A percentile compares a stretch with the other conserved stretches of the same genome.
Conservation (phyloP, 257 asterid species). For the Galeopsis tetrahit region DNA sequence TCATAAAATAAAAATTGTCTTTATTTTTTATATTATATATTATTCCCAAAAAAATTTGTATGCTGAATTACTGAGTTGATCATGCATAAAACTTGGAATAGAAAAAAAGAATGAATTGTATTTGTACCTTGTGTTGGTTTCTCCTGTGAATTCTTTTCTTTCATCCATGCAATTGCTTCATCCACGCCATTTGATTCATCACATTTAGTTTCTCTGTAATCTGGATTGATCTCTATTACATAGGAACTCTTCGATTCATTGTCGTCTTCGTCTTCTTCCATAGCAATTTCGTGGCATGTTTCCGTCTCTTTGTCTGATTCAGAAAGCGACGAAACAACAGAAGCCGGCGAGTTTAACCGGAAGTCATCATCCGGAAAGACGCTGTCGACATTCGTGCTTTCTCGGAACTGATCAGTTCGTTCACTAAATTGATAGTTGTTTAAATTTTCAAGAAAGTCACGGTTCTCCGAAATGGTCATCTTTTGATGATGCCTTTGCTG, state of each 20-base stretch:
- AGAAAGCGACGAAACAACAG: conserved; percentile 61
- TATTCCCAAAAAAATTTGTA: no score
- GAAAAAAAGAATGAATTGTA: not conserved
- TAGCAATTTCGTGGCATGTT: conserved; percentile 9
- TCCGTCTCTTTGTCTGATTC: conserved; percentile 44
- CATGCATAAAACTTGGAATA: no score
- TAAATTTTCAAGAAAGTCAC: conserved; percentile 39
- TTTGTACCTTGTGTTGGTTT: conserved; percentile 36
- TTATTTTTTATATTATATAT: no score
- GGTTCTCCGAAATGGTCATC: conserved; percentile 31
- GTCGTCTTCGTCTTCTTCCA: conserved; percentile 28
- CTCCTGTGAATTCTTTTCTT: conserved; percentile 51
- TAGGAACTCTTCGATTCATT: conserved; percentile 61
- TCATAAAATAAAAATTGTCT: no score
- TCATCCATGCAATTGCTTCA: conserved; percentile 91
- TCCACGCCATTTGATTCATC: conserved; percentile 63
- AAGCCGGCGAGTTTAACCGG: conserved; percentile 59
- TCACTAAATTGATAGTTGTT: conserved; percentile 39
- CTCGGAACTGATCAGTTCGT: conserved; percentile 51
- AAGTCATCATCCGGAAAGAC: conserved; percentile 44
- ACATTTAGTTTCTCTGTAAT: conserved; percentile 36
- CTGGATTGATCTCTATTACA: conserved; percentile 62
- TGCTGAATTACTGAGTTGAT: no score
- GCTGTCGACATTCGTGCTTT: conserved; percentile 43
- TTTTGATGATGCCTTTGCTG: conserved; percentile 31